Evolutionary conservation across 306 rosid species (phyloP), one percentile per base, ranked within the genome.

Genomic region (Gynostemma pentaphyllum): DNA sequence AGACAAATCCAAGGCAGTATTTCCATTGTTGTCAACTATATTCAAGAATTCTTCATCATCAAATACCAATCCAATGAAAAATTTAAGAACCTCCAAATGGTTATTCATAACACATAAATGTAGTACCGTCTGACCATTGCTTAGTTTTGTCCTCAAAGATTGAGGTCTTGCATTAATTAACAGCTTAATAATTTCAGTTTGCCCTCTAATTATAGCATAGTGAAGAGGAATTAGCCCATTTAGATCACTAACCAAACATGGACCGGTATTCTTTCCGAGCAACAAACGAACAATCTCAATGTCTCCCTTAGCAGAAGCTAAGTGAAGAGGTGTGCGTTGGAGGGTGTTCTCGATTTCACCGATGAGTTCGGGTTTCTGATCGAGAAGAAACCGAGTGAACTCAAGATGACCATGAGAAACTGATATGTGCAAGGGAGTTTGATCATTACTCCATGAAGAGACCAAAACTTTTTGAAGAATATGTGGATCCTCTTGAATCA

Each of bases 141-240:
- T 9, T 1, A 62, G 40, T 51, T 26, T 42, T 4, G 0, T 62
- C 67, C 67, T 21, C 6, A 62, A 1, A 41, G 52, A 62, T 26
- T 2, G 19, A 15, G 67, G 67, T 15, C 47, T 24, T n/a, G 64
- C 64, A 18, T 2, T 2, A 1, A 62, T 23, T 23, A 62, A 8
- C 21, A 40, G 37, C 10, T 42, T 13, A 19, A 62, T 2, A 0
- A 62, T 26, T 8, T 42, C 8, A 0, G 13, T 27, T 0, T 39
- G 34, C 12, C 51, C 39, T 0, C 5, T 9, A 39, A 62, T 62
- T 14, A 26, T 24, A 23, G 52, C 67, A 62, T 39, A 8, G 13
- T 62, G 67, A 1, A 62, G 52, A 23, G 67, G 52, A 62, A 41
- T 62, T 4, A 62, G 12, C 39, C 67, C 67, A 24, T 62, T 7